phyloP scores from a whole-genome alignment of 306 rosid genomes.

The Rosa persica region DNA sequence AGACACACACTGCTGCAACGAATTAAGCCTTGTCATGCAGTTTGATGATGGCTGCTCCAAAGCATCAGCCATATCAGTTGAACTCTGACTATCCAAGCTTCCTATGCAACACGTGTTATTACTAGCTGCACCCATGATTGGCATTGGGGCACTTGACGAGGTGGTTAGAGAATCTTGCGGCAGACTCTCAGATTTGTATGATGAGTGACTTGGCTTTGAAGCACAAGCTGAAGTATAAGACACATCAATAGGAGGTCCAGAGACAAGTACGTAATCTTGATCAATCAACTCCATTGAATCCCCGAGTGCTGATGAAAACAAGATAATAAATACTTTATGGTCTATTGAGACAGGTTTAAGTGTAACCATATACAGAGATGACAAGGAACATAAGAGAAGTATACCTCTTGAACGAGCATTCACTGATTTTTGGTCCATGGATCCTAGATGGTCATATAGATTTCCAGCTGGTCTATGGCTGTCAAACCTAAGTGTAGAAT shows the following conservation, averaged over 20 bases:
- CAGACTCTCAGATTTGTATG: slow-evolving; percentile 51
- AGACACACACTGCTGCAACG: slow-evolving; percentile 80
- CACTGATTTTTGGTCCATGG: slow-evolving; percentile 41
- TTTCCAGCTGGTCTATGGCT: slow-evolving; percentile 48
- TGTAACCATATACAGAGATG: slow-evolving; percentile 24
- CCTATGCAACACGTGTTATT: slow-evolving; percentile 57
- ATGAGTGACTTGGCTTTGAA: slow-evolving; percentile 60
- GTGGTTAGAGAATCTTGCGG: slow-evolving; percentile 46
- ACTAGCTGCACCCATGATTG: slow-evolving; percentile 54
- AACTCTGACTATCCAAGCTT: slow-evolving; percentile 86
- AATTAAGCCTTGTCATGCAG: slow-evolving; percentile 75
- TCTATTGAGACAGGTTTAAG: slow-evolving; percentile 20
- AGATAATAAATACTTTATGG: slow-evolving; percentile 14
- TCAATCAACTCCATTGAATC: slow-evolving; percentile 79
- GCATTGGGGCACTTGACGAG: slow-evolving; percentile 75
- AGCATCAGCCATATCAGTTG: slow-evolving; percentile 66
- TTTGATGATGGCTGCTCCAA: slow-evolving; percentile 79
- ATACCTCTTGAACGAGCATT: slow-evolving; percentile 60
- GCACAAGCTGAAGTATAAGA: slow-evolving; percentile 62
- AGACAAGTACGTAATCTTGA: slow-evolving; percentile 96
- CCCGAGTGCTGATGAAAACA: slow-evolving; percentile 48
- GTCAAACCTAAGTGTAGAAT: slow-evolving; percentile 41
- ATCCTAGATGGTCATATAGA: slow-evolving; percentile 39
- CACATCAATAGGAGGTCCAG: slow-evolving; percentile 75
- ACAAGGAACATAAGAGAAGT: slow-evolving; percentile 7